phyloP scores from a whole-genome alignment of 192 early-diverging fungal species.

The Coemansia sp. region DNA sequence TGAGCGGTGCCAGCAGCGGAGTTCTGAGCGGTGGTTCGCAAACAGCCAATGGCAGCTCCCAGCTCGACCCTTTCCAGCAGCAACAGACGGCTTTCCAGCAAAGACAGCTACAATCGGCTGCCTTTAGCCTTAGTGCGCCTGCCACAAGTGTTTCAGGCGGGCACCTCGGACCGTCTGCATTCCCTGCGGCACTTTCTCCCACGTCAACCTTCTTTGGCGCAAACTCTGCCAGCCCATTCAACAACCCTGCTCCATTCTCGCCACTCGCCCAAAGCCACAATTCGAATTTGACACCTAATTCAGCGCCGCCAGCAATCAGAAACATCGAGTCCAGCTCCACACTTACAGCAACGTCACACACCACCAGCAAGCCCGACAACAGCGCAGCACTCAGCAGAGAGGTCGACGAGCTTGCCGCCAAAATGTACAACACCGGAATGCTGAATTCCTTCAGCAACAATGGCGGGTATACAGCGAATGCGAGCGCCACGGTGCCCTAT shows the following conservation, averaged over 20 bases:
- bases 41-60: constrained; percentile 16
- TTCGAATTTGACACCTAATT: constrained; percentile 1
- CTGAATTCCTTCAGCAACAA: constrained; percentile 3
- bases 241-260: constrained; percentile 7
- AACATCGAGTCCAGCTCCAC: background rate
- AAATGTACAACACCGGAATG: constrained; percentile 44
- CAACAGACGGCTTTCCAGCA: constrained; percentile 5
- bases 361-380: constrained; percentile 4
- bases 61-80: constrained; percentile 15
- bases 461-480: background rate
- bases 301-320: background rate
- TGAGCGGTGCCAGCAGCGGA: constrained; percentile 4
- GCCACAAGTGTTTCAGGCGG: background rate
- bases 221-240: constrained; percentile 24
- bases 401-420: constrained; percentile 28
- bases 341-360: background rate
- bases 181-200: constrained; percentile 24
- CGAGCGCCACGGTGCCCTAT: constrained; percentile 13
- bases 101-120: constrained; percentile 10
- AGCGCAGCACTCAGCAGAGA: constrained; percentile 12
- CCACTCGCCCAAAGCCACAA: constrained; percentile 3
- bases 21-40: background rate
- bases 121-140: constrained; percentile 20
- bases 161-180: constrained; percentile 16
- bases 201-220: constrained; percentile 15